phyloP scores from a whole-genome alignment of 345 rosid genomes.

The Rhodomyrtus tomentosa region DNA sequence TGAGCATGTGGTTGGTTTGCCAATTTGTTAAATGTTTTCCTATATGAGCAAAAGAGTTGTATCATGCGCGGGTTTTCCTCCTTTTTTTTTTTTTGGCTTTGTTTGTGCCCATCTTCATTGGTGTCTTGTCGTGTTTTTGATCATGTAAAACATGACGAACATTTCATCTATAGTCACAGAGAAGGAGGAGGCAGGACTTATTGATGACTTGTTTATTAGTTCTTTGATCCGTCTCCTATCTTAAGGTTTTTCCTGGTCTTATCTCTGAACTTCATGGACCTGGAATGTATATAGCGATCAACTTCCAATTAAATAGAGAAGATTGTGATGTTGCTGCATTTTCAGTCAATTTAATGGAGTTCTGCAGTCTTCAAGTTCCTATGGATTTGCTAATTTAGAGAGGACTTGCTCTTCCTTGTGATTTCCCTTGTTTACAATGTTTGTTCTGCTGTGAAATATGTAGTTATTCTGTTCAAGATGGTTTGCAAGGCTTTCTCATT shows the following conservation, averaged over 20 bases:
- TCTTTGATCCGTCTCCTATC: too few relatives aligned
- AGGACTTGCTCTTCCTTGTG: not conserved
- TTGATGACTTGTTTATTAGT: not conserved
- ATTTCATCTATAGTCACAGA: too few relatives aligned
- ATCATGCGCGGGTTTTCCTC: not conserved
- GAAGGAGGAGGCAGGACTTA: too few relatives aligned
- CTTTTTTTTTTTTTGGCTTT: not conserved
- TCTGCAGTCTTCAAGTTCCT: not conserved
- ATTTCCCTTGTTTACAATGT: not conserved
- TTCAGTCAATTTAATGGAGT: not conserved
- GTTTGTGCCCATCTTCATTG: not conserved
- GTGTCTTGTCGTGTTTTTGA: too few relatives aligned
- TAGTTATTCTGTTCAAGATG: not conserved
- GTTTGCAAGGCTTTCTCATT: not conserved
- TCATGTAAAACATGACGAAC: too few relatives aligned
- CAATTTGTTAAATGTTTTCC: not conserved
- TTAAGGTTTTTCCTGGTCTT: too few relatives aligned
- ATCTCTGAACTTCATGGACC: too few relatives aligned
- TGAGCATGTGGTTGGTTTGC: not conserved
- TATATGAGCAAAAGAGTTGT: not conserved
- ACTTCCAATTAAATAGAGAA: not conserved
- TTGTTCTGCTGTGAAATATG: not conserved
- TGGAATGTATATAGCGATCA: too few relatives aligned
- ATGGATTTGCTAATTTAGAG: not conserved
- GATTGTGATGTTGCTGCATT: not conserved